Conservation (phyloP, 208 protist genomes). For the Crithidia acanthocephali region DNA sequence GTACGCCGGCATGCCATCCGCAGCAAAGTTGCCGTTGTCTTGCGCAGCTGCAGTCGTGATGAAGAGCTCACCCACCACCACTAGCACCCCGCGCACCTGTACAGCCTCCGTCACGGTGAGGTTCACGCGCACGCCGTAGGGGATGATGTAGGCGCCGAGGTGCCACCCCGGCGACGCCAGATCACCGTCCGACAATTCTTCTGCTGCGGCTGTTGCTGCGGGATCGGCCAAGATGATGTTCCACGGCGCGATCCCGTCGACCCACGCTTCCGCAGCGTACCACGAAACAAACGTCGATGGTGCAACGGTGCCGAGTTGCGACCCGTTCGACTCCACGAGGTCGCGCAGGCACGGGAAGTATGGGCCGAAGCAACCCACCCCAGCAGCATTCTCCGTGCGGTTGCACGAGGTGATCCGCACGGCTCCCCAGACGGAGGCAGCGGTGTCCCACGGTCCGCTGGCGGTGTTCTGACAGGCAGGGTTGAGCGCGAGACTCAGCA, state of each 20-base stretch:
- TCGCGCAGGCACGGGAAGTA: conserved; percentile 27
- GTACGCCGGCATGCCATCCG: not conserved
- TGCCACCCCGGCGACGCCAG: not conserved
- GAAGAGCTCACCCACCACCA: conserved; percentile 41
- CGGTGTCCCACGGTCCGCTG: conserved; percentile 5
- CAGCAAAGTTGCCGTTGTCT: not conserved
- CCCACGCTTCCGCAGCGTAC: conserved; percentile 35
- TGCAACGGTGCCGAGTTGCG: not conserved
- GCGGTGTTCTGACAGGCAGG: not conserved
- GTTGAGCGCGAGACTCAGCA: conserved; percentile 18
- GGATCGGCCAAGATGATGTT: not conserved
- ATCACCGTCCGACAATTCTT: too few species aligned
- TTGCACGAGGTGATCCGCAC: conserved; percentile 5
- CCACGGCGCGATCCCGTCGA: conserved; percentile 27
- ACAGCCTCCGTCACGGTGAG: conserved; percentile 20
- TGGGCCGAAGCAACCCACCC: conserved; percentile 23
- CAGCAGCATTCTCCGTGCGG: not conserved
- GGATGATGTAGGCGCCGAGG: conserved; percentile 33
- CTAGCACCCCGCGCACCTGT: conserved; percentile 33
- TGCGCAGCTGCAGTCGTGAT: not conserved
- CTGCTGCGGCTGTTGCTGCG: not conserved
- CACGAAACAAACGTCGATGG: conserved; percentile 18
- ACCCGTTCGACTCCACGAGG: not conserved
- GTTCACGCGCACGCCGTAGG: conserved; percentile 29
- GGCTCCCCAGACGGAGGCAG: conserved; percentile 13